Evolutionary conservation across 805 yeast species (phyloP).

Genomic region (Candida lessepsii): DNA sequence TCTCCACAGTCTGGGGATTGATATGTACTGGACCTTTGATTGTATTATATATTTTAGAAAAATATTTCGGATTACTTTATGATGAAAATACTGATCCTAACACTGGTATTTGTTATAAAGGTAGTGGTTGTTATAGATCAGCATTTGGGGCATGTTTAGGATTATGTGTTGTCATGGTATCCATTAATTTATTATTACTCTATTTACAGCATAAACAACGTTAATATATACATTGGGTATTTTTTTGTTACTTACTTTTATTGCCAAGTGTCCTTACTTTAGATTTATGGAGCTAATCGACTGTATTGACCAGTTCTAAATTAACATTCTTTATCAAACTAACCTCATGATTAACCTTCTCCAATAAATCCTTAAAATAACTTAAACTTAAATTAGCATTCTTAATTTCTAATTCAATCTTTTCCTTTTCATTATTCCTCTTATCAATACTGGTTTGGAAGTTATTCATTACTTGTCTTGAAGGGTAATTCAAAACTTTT

Average conservation of each 20-base stretch:
- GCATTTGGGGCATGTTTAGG: conserved; percentile 34
- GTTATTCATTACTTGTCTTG: conserved; percentile 72
- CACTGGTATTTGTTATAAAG: conserved; percentile 37
- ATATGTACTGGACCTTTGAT: conserved; percentile 68
- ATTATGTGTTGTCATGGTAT: conserved; percentile 26
- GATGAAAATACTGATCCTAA: conserved; percentile 43
- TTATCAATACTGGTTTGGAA: conserved; percentile 67
- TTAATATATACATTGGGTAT: background rate
- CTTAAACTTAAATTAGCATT: conserved; percentile 55
- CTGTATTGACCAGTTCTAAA: conserved; percentile 41
- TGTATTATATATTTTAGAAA: conserved; percentile 52
- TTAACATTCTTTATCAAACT: conserved; percentile 42
- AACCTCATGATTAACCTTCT: conserved; percentile 44
- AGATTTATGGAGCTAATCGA: too few species aligned
- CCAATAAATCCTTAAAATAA: conserved; percentile 52
- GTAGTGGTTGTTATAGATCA: conserved; percentile 37
- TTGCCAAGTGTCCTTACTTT: too few species aligned
- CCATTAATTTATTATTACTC: conserved; percentile 24
- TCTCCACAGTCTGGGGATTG: conserved; percentile 76
- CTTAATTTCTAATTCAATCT: conserved; percentile 49
- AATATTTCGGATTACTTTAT: conserved; percentile 54
- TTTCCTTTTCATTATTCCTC: conserved; percentile 56
- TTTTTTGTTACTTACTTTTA: background rate
- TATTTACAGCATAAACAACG: conserved; percentile 22
- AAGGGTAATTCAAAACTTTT: conserved; percentile 76